Evolutionary conservation across 2,329 filamentous ascomycete species (phyloP).

Genomic region (Fusarium floridanum): DNA sequence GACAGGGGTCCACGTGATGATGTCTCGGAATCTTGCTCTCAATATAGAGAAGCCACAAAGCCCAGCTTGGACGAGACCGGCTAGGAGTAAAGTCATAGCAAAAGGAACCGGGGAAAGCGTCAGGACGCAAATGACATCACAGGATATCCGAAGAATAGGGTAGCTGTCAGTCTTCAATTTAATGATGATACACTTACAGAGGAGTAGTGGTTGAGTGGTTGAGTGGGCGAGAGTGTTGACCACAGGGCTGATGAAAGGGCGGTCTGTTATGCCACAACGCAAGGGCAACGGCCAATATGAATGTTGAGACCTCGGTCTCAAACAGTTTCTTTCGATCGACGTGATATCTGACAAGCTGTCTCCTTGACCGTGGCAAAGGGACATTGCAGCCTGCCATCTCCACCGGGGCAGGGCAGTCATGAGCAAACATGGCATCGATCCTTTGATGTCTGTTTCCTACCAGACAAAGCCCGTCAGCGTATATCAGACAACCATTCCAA

Average conservation of each 20-base stretch:
- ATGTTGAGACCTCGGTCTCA: neutral
- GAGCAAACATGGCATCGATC: neutral
- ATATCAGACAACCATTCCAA: constrained; percentile 4
- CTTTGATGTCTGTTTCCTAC: neutral
- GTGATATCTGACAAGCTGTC: neutral
- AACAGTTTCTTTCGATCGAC: neutral
- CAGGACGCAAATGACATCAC: constrained; percentile 15
- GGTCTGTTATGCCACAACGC: neutral
- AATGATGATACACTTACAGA: neutral
- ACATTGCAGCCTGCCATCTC: neutral
- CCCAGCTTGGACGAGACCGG: constrained; percentile 8
- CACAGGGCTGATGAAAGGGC: neutral
- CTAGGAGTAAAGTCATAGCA: constrained; percentile 21
- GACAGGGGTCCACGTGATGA: neutral
- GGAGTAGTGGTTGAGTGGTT: neutral
- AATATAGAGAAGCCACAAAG: constrained; percentile 2
- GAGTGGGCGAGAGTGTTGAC: neutral
- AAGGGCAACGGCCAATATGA: neutral
- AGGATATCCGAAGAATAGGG: neutral
- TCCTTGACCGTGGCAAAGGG: neutral
- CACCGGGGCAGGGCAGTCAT: neutral
- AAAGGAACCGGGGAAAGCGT: constrained; percentile 15
- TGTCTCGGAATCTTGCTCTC: neutral
- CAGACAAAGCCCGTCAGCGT: neutral
- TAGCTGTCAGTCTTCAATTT: neutral